Evolutionary conservation across 352 stramenopile species (phyloP), one percentile per base, ranked within the genome.

Genomic region (Pythium sp.): DNA sequence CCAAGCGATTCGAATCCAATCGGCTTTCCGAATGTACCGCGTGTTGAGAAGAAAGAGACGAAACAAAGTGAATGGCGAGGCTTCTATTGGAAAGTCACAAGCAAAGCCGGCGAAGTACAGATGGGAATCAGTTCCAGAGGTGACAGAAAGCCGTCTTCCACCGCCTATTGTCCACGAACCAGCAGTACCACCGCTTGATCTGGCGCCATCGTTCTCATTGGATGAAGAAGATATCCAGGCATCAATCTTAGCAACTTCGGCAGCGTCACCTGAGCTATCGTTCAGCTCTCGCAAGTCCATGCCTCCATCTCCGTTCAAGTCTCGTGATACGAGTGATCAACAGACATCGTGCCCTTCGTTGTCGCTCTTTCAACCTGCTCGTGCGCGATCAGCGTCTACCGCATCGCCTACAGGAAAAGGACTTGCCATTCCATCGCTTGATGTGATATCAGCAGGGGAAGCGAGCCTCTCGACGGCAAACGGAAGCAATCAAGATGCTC

Each of bases 21-120:
- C 83, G 2, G 46, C 66, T 1, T 94, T 91, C 51, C 73, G 80
- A 18, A 90, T 87, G 81, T 89, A 81, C 18, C 82, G 84, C 15
- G 70, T 89, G 0, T 57, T 69, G 30, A 58, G 76, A n/a, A 66
- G 74, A 2, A 62, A 70, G 51, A 58, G 46, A 1, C 20, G 62
- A 7, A 15, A 28, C 28, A 34, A 47, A 11, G 6, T 34, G n/a
- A 26, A 43, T n/a, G 9, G n/a, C 7, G 58, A 28, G 24, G 34
- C 38, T 62, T 36, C 38, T 12, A 54, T 22, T 41, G 34, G 47
- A 22, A 36, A 24, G 5, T 2, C 20, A 36, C 32, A 34, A 22
- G 22, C 5, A 11, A 14, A 54, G 30, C 64, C 5, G 22, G 15
- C 18, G 18, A 64, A 47, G 28, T 58, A 36, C 56, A 28, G 14